Base-by-base conservation (phyloP, 306 rosid species). In the Calophaca sinica region DNA sequence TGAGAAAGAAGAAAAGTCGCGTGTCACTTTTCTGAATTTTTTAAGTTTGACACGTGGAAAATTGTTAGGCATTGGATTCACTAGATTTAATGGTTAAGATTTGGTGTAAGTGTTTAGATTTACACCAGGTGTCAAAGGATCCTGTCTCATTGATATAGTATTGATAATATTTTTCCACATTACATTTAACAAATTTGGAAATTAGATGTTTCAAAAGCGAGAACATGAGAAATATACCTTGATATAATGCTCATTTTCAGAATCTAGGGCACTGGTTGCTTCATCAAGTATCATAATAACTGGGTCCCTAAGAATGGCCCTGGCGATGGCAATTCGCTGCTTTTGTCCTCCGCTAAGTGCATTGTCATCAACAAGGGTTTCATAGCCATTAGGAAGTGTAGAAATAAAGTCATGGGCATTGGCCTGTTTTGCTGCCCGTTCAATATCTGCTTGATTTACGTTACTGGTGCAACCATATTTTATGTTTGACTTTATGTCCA, bases 251-350 rank as follows among this genome's bases (percentile, higher is more conserved):
- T 91, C 97, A 61, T 96, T 89, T 82, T 93, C 97, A 69, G 97
- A 85, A 86, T 93, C 98, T 36, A 89, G 82, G 29, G 97, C 97
- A 53, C 96, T 93, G 73, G 96, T 93, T 42, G 98, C 92, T 83
- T 93, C 98, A 66, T 93, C 98, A 71, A 93, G 89, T 83, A 93
- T 89, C 90, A 93, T 59, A 69, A 93, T 31, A 29, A 86, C 70
- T 32, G 98, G 98, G 75, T 93, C 96, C 87, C 98, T 88, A 72
- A 93, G 93, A 81, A 93, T 85, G 39, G 96, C 97, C 66, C 98
- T 86, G 15, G 98, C 90, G 4, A 93, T 91, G 42, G 92, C 98
- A 60, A 93, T 91, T 80, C 97, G 88, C 73, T 93, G 98, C 86
- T 91, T 93, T 82, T 93, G 98, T 44, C 97, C 97, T 12, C 97